Evolutionary conservation across 345 rosid genomes (phyloP), one percentile per base, ranked within the genome.

Genomic region (Citrus australasica): DNA sequence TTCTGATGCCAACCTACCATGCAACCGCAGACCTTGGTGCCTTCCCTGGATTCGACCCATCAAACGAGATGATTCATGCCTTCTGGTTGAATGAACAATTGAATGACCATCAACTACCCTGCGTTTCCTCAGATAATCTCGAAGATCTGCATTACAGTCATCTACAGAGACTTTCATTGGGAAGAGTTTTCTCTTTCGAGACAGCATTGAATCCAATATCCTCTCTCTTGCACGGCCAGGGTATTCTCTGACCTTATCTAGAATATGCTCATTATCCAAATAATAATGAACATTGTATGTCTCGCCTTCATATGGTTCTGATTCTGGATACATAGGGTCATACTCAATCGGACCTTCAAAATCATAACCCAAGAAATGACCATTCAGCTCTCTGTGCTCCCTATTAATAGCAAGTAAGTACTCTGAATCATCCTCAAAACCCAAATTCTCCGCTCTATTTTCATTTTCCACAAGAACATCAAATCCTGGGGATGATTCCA

Each of bases 381-480:
- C 13, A 27, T 78, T 32, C 9, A 68, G 69, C 38, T 81, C 86
- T 59, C 73, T 40, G 28, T 59, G 80, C 73, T 83, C 87, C 25
- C 73, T 71, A 24, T 82, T 85, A 75, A 74, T 75, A 60, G 72
- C 71, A 65, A 32, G 55, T 66, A 69, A 75, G 59, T 78, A 65
- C 66, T 85, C 86, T 56, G 76, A 62, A 59, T 80, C 85, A 77
- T 82, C 82, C 76, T 84, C 77, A 70, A 76, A 77, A 73, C 80
- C 85, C 79, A 86, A 82, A 42, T 76, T 80, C 77, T 83, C 79
- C 75, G 82, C 66, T 70, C 81, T 85, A 79, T 84, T 79, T 62
- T 86, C 84, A 80, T 82, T 71, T 71, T 87, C 86, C 77, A 87
- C 91, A 37, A 88, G 87, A 79, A 86, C 90, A 76, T 87, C 91